Conservation (phyloP, 192 early-diverging fungal genomes). For the Coemansia sp. region DNA sequence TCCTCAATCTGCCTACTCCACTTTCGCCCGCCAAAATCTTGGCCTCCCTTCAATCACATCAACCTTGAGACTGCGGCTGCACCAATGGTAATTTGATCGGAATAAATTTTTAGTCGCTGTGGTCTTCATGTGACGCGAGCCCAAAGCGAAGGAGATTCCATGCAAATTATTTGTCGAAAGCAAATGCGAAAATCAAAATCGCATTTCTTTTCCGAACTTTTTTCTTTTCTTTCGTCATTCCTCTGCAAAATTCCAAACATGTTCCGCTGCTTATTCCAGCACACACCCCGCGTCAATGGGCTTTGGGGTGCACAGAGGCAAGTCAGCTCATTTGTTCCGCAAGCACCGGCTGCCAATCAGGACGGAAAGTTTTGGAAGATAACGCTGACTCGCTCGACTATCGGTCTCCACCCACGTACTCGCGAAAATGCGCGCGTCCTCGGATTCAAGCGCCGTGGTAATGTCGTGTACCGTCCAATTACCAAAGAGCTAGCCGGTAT, state of each 20-base stretch:
- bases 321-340: background rate
- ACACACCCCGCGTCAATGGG: background rate
- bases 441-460: slow-evolving; percentile 59
- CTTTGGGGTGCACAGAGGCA: slow-evolving; percentile 1
- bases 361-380: slow-evolving; percentile 60
- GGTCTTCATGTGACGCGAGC: no score
- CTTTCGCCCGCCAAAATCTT: no score
- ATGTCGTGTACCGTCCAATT: slow-evolving; percentile 61
- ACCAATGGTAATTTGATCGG: no score
- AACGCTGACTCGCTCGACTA: slow-evolving; percentile 60
- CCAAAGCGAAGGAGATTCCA: background rate
- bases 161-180: no score
- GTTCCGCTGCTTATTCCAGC: slow-evolving; percentile 14
- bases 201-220: background rate
- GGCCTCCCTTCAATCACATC: no score
- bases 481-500: slow-evolving; percentile 60
- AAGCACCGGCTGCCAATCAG: slow-evolving; percentile 10
- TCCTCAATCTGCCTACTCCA: no score
- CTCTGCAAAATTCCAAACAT: background rate
- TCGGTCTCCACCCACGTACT: slow-evolving; percentile 60
- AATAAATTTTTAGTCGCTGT: background rate
- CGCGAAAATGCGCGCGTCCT: slow-evolving; percentile 56
- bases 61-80: no score
- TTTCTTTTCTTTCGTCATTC: background rate
- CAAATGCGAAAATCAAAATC: background rate